These are phyloP conservation scores for Cephalotrichum gorgonifer DNA, from an alignment of 2,329 filamentous ascomycete genomes.

Conservation along the genomic window DNA sequence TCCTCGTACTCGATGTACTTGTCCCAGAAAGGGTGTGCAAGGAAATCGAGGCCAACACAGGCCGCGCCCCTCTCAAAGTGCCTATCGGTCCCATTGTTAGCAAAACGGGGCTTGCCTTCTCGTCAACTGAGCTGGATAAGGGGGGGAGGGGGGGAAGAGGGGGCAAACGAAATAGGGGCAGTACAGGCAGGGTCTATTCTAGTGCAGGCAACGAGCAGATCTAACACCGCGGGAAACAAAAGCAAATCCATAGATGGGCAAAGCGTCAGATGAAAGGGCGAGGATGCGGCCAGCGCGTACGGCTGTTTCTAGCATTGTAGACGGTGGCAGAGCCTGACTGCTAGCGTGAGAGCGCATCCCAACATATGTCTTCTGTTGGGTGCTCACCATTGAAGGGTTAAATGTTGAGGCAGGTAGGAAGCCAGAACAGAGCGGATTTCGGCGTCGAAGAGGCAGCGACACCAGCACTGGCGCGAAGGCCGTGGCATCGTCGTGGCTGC, in stretches of 20 bases:
- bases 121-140: conserved; percentile 21
- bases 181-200: conserved; percentile 29
- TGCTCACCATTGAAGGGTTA: neutral
- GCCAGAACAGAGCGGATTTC: neutral
- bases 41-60: conserved; percentile 82
- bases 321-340: conserved; percentile 48
- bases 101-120: neutral
- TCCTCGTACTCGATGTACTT: conserved; percentile 98
- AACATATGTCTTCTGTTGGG: conserved; percentile 16
- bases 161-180: conserved; percentile 43
- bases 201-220: conserved; percentile 39
- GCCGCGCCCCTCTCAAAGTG: conserved; percentile 84
- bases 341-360: conserved; percentile 56
- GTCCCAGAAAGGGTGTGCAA: conserved; percentile 96
- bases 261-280: conserved; percentile 2
- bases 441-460: neutral
- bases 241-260: conserved; percentile 22
- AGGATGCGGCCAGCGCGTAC: neutral
- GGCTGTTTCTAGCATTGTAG: conserved; percentile 7
- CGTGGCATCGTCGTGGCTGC: neutral
- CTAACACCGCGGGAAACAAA: conserved; percentile 26
- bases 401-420: neutral
- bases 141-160: conserved; percentile 24
- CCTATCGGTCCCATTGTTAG: conserved; percentile 35
- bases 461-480: neutral